A percentile compares a stretch with the other conserved stretches of the same genome.
phyloP scores from a whole-genome alignment of 2,329 filamentous ascomycete species.

The Huntiella omanensis region DNA sequence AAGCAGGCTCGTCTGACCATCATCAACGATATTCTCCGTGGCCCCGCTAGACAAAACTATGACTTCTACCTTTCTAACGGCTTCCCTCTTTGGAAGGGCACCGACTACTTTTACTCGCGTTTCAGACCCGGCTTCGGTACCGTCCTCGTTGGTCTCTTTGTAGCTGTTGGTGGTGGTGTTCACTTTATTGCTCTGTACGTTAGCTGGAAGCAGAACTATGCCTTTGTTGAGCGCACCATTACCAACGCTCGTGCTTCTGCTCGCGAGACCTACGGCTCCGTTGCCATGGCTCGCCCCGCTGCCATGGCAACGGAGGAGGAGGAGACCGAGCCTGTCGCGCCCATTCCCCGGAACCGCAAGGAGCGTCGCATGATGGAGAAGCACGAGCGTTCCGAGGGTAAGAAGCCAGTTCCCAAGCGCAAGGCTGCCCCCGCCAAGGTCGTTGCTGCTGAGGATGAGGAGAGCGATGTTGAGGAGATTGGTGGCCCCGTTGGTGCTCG shows the following conservation, averaged over 20 bases:
- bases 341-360: slow-evolving; percentile 55
- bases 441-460: slow-evolving; percentile 21
- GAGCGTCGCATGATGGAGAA: slow-evolving; percentile 80
- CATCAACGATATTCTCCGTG: slow-evolving; percentile 70
- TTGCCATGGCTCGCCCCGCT: slow-evolving; percentile 19
- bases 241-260: slow-evolving; percentile 71
- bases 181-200: slow-evolving; percentile 78
- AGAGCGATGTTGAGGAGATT: slow-evolving; percentile 29
- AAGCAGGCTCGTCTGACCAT: slow-evolving; percentile 70
- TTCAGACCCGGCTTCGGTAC: slow-evolving; percentile 81
- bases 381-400: slow-evolving; percentile 52
- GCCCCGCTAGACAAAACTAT: slow-evolving; percentile 66
- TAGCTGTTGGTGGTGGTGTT: slow-evolving; percentile 63
- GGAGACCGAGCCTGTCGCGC: slow-evolving; percentile 22
- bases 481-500: slow-evolving; percentile 53
- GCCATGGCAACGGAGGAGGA: slow-evolving; percentile 22
- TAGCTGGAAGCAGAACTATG: slow-evolving; percentile 72
- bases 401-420: slow-evolving; percentile 30
- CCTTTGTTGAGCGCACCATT: slow-evolving; percentile 86
- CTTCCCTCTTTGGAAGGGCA: slow-evolving; percentile 92
- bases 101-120: slow-evolving; percentile 92
- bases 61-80: slow-evolving; percentile 87
- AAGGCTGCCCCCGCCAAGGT: slow-evolving; percentile 15
- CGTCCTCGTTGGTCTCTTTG: slow-evolving; percentile 62
- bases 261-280: slow-evolving; percentile 69